These are phyloP conservation scores for Diplocarpon mali DNA, from an alignment of 2,329 filamentous ascomycete species.

Conservation along the genomic window DNA sequence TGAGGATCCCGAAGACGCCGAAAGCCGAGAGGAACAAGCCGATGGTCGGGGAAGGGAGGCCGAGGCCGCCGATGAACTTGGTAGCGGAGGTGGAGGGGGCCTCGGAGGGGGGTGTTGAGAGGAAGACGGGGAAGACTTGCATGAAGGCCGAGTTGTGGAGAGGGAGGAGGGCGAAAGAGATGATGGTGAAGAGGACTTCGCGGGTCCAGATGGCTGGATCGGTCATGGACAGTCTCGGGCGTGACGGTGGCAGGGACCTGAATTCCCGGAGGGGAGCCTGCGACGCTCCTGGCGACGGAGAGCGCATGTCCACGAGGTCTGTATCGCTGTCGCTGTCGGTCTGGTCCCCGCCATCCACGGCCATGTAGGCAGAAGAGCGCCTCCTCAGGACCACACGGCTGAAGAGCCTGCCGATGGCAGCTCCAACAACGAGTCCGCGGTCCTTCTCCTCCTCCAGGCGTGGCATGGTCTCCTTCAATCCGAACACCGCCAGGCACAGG, in stretches of 20 bases:
- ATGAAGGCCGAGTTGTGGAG: constrained; percentile 56
- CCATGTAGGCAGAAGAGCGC: constrained; percentile 7
- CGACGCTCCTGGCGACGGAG: neutral
- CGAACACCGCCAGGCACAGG: constrained; percentile 27
- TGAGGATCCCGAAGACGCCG: constrained; percentile 54
- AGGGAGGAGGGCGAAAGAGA: constrained; percentile 57
- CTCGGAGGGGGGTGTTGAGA: constrained; percentile 43
- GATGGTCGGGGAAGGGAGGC: constrained; percentile 55
- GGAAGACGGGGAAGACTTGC: constrained; percentile 47
- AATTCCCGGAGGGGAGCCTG: neutral
- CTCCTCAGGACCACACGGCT: constrained; percentile 4
- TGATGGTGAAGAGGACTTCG: constrained; percentile 36
- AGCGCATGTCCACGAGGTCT: constrained; percentile 3
- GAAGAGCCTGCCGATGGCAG: constrained; percentile 7
- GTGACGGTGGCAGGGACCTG: constrained; percentile 2
- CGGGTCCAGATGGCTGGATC: constrained; percentile 27
- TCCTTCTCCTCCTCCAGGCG: constrained; percentile 24
- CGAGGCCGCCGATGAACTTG: constrained; percentile 57
- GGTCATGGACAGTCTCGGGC: constrained; percentile 13
- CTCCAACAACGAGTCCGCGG: constrained; percentile 16
- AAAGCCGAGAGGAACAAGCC: constrained; percentile 60
- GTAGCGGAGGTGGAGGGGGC: constrained; percentile 43
- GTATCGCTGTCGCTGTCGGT: constrained; percentile 2
- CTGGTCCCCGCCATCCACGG: constrained; percentile 5
- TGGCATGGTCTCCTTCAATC: constrained; percentile 29